phyloP scores from a whole-genome alignment of 176 grass and related monocot genomes.

The Zoysia pacifica region DNA sequence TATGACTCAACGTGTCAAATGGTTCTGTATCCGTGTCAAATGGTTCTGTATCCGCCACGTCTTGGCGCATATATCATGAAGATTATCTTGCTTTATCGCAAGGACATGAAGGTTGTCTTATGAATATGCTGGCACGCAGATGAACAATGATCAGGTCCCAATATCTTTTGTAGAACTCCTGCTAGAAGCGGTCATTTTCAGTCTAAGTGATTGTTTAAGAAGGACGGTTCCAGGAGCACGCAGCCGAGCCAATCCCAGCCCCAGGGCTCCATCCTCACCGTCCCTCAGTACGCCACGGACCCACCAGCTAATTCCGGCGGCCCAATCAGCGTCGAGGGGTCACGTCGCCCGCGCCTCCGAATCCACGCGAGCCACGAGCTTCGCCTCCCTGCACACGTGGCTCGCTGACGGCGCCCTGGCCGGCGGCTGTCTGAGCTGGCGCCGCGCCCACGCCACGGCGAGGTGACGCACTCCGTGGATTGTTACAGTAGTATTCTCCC shows the following conservation, averaged over 20 bases:
- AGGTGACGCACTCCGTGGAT: not conserved
- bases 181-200: not conserved
- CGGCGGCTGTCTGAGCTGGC: constrained; percentile 45
- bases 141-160: not conserved
- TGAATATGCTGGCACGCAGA: not conserved
- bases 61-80: not conserved
- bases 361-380: constrained; percentile 31
- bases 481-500: not conserved
- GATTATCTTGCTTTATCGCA: no score
- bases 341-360: constrained; percentile 42
- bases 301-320: constrained; percentile 21
- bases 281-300: not conserved
- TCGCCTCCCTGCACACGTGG: constrained; percentile 36
- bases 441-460: not conserved
- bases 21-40: not conserved
- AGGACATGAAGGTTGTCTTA: not conserved
- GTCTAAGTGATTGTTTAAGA: not conserved
- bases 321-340: constrained; percentile 24
- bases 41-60: not conserved
- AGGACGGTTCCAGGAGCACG: not conserved
- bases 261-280: not conserved
- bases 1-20: not conserved
- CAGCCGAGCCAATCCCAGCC: not conserved
- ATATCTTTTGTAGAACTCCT: no score
- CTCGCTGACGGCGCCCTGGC: constrained; percentile 6